These are phyloP conservation scores for Pelagomonas calceolata DNA, from an alignment of 108 stramenopile species.

Conservation along the genomic window DNA sequence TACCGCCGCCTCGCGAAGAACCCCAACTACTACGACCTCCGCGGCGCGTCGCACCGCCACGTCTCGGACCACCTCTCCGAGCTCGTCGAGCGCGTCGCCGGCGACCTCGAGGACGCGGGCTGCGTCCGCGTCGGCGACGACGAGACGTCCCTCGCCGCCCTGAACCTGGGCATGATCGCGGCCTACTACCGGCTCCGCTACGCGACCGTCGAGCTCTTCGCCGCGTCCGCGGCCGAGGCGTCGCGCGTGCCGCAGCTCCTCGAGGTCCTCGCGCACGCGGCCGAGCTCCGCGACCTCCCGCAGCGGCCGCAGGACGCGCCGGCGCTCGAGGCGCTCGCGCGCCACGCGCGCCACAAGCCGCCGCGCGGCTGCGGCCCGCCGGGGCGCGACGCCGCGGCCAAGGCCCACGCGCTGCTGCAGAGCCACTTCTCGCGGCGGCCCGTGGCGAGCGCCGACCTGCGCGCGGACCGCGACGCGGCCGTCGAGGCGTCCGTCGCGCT, in stretches of 20 bases:
- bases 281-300: conserved; percentile 73
- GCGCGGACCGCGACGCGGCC: conserved; percentile 63
- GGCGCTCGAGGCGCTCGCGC: conserved; percentile 64
- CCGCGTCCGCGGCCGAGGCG: conserved; percentile 82
- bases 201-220: conserved; percentile 92
- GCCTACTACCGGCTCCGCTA: conserved; percentile 92
- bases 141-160: conserved; percentile 76
- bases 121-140: conserved; percentile 78
- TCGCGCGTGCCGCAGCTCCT: conserved; percentile 81
- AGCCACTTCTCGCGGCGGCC: conserved; percentile 48
- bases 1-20: conserved; percentile 93
- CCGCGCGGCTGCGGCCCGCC: conserved; percentile 38
- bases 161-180: conserved; percentile 98
- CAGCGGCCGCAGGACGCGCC: conserved; percentile 85
- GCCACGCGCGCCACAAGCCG: conserved; percentile 60
- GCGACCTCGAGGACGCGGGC: conserved; percentile 83
- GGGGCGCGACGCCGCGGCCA: conserved; percentile 58
- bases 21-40: conserved; percentile 96
- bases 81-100: conserved; percentile 87
- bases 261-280: conserved; percentile 86
- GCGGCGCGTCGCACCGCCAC: conserved; percentile 71
- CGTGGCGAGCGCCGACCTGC: conserved; percentile 66
- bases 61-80: conserved; percentile 96
- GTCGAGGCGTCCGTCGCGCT: conserved; percentile 63
- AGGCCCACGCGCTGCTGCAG: conserved; percentile 83